phyloP scores from a whole-genome alignment of 1,139 yeast genomes.

The Torulaspora pretoriensis region DNA sequence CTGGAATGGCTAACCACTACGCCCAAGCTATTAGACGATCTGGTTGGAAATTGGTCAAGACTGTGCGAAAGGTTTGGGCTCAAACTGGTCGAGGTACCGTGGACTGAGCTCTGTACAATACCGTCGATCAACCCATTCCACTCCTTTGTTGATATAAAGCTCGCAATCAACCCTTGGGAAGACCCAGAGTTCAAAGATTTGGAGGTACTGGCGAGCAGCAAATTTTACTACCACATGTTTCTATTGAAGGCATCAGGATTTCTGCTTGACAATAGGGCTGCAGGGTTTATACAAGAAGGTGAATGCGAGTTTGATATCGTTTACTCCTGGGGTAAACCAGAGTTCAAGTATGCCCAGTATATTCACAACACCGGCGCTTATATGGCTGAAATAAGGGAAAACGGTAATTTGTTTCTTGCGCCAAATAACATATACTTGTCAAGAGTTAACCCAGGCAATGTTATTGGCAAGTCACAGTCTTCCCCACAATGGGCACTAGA shows the following conservation, averaged over 20 bases:
- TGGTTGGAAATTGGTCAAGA: slow-evolving; percentile 76
- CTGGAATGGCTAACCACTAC: slow-evolving; percentile 93
- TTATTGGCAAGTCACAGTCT: slow-evolving; percentile 29
- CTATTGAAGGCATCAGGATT: slow-evolving; percentile 68
- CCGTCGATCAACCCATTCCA: slow-evolving; percentile 82
- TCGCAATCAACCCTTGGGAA: slow-evolving; percentile 64
- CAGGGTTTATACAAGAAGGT: slow-evolving; percentile 53
- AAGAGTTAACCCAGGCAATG: slow-evolving; percentile 47
- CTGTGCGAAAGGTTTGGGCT: slow-evolving; percentile 83
- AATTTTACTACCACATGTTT: slow-evolving; percentile 57
- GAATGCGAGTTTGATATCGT: slow-evolving; percentile 53
- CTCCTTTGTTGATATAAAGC: slow-evolving; percentile 65
- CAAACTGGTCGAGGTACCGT: slow-evolving; percentile 85
- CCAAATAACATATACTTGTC: slow-evolving; percentile 75
- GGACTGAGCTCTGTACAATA: slow-evolving; percentile 76
- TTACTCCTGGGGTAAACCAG: slow-evolving; percentile 91
- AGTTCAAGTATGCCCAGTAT: slow-evolving; percentile 79
- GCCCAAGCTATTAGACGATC: slow-evolving; percentile 81
- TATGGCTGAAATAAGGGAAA: slow-evolving; percentile 79
- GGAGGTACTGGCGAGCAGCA: slow-evolving; percentile 43
- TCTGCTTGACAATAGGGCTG: slow-evolving; percentile 75
- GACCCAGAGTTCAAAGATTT: slow-evolving; percentile 50
- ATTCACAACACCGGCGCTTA: slow-evolving; percentile 87
- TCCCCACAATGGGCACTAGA: slow-evolving; percentile 42
- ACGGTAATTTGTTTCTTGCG: slow-evolving; percentile 75